phyloP scores from a whole-genome alignment of 2,329 filamentous ascomycete genomes.

The Teratosphaeria nubilosa region DNA sequence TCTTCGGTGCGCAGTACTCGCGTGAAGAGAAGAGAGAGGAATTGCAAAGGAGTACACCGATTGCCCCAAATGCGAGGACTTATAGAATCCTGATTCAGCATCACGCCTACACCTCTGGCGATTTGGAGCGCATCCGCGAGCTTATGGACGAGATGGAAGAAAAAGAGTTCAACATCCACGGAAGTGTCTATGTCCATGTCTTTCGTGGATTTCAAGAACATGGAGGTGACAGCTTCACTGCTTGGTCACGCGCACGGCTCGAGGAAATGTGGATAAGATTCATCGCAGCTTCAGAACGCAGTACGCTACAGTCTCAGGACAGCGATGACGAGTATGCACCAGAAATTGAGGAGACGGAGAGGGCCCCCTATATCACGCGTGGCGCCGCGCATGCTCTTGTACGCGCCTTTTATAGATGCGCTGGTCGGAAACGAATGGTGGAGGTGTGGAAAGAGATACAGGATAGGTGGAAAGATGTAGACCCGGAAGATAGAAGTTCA shows the following conservation, averaged over 20 bases:
- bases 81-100: slow-evolving; percentile 72
- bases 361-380: slow-evolving; percentile 28
- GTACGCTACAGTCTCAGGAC: slow-evolving; percentile 2
- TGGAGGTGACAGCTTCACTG: slow-evolving; percentile 53
- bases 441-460: slow-evolving; percentile 43
- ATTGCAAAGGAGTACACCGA: slow-evolving; percentile 55
- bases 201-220: slow-evolving; percentile 73
- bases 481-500: background rate
- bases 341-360: slow-evolving; percentile 10
- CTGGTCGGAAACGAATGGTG: slow-evolving; percentile 42
- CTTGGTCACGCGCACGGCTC: slow-evolving; percentile 65
- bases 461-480: slow-evolving; percentile 25
- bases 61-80: slow-evolving; percentile 66
- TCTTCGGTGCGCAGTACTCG: slow-evolving; percentile 20
- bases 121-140: slow-evolving; percentile 59
- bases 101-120: slow-evolving; percentile 57
- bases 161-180: slow-evolving; percentile 58
- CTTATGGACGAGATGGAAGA: slow-evolving; percentile 68
- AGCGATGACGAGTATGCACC: slow-evolving; percentile 4
- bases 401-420: slow-evolving; percentile 53
- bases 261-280: slow-evolving; percentile 58
- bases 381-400: slow-evolving; percentile 52
- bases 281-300: slow-evolving; percentile 24
- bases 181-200: slow-evolving; percentile 66
- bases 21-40: slow-evolving; percentile 27